Conservation (phyloP, 2,329 filamentous ascomycete genomes). For the Alternaria dauci region DNA sequence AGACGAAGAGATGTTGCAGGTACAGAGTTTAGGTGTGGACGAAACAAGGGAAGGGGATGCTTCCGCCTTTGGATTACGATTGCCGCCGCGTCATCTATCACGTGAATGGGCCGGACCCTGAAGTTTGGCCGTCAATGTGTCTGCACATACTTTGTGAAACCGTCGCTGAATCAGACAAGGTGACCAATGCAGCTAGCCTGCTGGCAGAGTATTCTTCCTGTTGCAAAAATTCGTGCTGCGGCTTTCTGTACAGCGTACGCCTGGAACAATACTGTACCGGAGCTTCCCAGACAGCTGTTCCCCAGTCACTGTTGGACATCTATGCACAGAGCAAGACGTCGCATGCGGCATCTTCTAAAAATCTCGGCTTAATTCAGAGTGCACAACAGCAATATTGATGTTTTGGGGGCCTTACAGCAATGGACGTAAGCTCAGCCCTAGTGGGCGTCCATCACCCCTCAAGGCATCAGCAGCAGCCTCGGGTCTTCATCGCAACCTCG, state of each 20-base stretch:
- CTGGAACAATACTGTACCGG: neutral
- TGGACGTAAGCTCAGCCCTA: neutral
- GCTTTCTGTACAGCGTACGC: neutral
- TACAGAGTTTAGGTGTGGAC: constrained; percentile 18
- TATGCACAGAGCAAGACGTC: neutral
- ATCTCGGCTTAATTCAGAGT: neutral
- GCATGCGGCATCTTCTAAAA: neutral
- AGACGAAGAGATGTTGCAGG: constrained; percentile 23
- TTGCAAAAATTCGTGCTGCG: neutral
- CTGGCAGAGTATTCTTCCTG: neutral
- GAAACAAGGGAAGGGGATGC: constrained; percentile 24
- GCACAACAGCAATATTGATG: neutral
- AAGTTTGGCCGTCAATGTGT: constrained; percentile 14
- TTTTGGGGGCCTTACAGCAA: neutral
- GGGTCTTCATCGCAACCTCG: neutral
- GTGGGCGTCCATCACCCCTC: neutral
- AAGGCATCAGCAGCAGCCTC: neutral
- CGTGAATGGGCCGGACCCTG: constrained; percentile 16
- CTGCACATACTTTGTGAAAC: constrained; percentile 17
- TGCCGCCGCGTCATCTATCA: constrained; percentile 21
- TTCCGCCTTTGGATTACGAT: constrained; percentile 17
- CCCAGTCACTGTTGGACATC: neutral
- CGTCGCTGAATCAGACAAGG: constrained; percentile 6
- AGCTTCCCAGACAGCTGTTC: neutral
- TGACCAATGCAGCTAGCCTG: neutral